phyloP scores from a whole-genome alignment of 495 filamentous ascomycete genomes.

The Neurospora sublineolata region DNA sequence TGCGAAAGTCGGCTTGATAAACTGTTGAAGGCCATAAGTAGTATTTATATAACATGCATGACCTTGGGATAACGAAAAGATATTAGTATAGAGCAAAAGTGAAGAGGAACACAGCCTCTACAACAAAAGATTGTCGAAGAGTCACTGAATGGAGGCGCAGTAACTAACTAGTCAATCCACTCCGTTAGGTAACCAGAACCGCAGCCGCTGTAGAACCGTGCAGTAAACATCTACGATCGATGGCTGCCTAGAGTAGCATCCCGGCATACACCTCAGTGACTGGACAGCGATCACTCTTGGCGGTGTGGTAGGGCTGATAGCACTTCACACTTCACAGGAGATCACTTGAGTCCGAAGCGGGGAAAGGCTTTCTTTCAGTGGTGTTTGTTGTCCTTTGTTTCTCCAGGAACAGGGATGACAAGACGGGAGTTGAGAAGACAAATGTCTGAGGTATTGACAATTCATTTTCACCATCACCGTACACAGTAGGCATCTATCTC shows the following conservation, averaged over 20 bases:
- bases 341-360: background rate
- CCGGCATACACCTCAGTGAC: background rate
- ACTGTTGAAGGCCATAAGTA: no score
- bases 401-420: background rate
- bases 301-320: background rate
- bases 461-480: background rate
- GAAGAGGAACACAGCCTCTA: background rate
- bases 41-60: no score
- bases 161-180: background rate
- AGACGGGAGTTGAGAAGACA: background rate
- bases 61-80: no score
- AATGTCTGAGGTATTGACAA: background rate
- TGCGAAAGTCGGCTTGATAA: no score
- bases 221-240: background rate
- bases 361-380: background rate
- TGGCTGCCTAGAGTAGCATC: background rate
- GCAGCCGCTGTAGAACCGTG: background rate
- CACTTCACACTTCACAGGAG: background rate
- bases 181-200: background rate
- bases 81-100: background rate
- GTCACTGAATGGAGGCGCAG: background rate
- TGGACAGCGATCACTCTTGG: background rate
- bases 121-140: background rate
- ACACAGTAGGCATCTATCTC: background rate
- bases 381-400: background rate